phyloP scores from a whole-genome alignment of 805 yeast species.

The Priceomyces haplophilus region DNA sequence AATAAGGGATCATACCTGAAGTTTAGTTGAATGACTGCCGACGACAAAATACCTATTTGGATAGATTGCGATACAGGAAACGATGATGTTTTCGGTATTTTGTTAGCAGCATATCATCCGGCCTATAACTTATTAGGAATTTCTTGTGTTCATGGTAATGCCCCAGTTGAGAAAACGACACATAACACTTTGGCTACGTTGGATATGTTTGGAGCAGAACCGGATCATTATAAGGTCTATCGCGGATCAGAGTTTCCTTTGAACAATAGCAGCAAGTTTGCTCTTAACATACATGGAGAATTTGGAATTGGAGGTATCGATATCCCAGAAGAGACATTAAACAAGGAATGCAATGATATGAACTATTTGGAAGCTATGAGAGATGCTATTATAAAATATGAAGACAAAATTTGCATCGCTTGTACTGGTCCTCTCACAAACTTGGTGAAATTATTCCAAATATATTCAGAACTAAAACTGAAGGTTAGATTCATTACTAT shows the following conservation, averaged over 20 bases:
- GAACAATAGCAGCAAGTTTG: constrained; percentile 45
- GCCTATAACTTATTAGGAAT: constrained; percentile 59
- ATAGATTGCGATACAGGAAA: constrained; percentile 92
- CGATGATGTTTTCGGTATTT: constrained; percentile 78
- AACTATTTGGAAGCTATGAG: constrained; percentile 35
- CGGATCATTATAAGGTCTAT: constrained; percentile 58
- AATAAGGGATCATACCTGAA: too few species aligned
- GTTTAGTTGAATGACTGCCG: too few species aligned
- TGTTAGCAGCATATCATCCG: constrained; percentile 61
- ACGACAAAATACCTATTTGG: constrained; percentile 60
- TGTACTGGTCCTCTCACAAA: constrained; percentile 82
- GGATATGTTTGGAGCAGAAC: constrained; percentile 47
- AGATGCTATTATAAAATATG: constrained; percentile 40
- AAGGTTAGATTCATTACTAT: constrained; percentile 55
- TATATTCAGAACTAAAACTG: constrained; percentile 51
- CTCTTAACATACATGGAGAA: constrained; percentile 68
- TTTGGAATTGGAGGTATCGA: constrained; percentile 77
- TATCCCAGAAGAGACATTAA: constrained; percentile 50
- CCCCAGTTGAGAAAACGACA: constrained; percentile 62
- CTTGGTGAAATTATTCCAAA: constrained; percentile 51
- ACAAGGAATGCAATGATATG: constrained; percentile 19
- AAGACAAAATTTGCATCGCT: constrained; percentile 54
- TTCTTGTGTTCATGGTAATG: constrained; percentile 75
- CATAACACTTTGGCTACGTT: constrained; percentile 64
- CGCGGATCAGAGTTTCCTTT: constrained; percentile 64